phyloP scores from a whole-genome alignment of 257 asterid species.

The Solanum paucissectum region DNA sequence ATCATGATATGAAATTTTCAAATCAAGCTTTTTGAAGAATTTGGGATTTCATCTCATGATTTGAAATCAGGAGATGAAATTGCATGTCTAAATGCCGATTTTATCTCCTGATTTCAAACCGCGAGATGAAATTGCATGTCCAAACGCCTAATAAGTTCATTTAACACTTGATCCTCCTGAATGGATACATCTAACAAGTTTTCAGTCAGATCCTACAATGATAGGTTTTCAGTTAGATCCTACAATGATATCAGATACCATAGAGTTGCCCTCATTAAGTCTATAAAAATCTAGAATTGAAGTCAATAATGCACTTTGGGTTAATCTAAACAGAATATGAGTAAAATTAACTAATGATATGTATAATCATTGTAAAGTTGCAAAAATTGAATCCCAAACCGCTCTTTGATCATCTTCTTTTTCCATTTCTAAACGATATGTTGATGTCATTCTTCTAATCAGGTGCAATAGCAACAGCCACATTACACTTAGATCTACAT shows the following conservation, averaged over 20 bases:
- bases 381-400: background rate
- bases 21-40: background rate
- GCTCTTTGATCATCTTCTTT: background rate
- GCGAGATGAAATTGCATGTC: background rate
- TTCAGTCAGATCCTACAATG: background rate
- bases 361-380: background rate
- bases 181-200: background rate
- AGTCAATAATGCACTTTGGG: background rate
- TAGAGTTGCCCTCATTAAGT: background rate
- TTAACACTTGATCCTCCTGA: background rate
- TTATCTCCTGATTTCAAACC: background rate
- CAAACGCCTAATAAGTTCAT: background rate
- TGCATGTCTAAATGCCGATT: background rate
- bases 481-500: background rate
- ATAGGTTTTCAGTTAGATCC: background rate
- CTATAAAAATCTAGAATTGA: background rate
- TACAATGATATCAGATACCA: background rate
- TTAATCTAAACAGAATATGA: background rate
- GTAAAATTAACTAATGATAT: background rate
- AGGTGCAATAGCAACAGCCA: background rate
- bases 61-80: background rate
- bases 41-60: background rate
- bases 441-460: background rate
- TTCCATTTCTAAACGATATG: background rate
- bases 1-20: background rate